phyloP scores from a whole-genome alignment of 345 rosid species.

The Moringa oleifera region DNA sequence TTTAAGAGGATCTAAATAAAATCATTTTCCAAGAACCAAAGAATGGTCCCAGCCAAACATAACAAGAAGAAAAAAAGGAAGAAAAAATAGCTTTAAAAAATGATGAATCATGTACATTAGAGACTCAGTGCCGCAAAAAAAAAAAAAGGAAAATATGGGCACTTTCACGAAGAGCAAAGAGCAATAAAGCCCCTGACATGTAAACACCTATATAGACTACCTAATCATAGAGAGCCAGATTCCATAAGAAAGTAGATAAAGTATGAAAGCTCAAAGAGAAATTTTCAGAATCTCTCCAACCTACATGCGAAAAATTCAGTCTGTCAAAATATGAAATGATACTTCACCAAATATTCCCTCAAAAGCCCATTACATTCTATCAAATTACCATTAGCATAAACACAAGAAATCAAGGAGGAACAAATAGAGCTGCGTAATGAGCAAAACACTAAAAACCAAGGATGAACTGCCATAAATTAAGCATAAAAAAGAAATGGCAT shows the following conservation, averaged over 20 bases:
- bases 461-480: background rate
- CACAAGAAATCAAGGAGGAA: background rate
- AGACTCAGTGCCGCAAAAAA: no score
- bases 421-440: background rate
- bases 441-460: background rate
- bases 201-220: background rate
- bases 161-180: background rate
- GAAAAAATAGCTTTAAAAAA: background rate
- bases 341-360: constrained; percentile 1
- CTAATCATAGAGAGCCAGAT: background rate
- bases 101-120: background rate
- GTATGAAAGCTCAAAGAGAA: background rate
- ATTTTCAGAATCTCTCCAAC: constrained; percentile 1
- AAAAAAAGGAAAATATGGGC: background rate
- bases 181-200: background rate
- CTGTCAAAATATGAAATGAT: constrained; percentile 2
- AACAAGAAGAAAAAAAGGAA: background rate
- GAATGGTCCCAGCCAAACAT: background rate
- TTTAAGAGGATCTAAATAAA: no score
- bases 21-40: no score
- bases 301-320: background rate
- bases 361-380: no score
- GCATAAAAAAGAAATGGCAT: background rate
- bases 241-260: background rate
- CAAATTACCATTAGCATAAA: no score